Conservation (phyloP, 1,284 basidiomycete genomes). For the Boletus austroedulis region DNA sequence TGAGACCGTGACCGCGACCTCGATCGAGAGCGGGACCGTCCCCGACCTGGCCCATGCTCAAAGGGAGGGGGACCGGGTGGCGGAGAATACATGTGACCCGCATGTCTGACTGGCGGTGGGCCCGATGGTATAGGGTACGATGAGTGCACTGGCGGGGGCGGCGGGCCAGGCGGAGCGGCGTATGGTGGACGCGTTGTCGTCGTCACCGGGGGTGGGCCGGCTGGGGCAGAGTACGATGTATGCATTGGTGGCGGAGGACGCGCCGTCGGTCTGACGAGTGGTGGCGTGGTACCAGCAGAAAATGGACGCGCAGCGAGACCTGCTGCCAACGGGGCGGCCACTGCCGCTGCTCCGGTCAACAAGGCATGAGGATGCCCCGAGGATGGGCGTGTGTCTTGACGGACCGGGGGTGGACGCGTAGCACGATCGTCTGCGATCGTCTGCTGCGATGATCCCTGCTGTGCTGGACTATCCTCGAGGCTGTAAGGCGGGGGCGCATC, state of each 20-base stretch:
- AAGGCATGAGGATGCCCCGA: background rate
- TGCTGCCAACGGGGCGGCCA: slow-evolving; percentile 2
- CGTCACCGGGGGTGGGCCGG: no score
- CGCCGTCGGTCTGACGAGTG: slow-evolving; percentile 13
- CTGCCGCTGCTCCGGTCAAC: background rate
- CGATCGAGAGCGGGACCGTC: slow-evolving; percentile 4
- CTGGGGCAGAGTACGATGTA: background rate
- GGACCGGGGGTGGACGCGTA: background rate
- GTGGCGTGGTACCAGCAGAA: background rate
- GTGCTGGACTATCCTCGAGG: slow-evolving; percentile 45
- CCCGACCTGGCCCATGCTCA: background rate
- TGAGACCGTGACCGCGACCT: slow-evolving; percentile 3
- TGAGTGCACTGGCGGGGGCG: no score
- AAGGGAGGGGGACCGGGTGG: background rate
- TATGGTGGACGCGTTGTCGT: background rate
- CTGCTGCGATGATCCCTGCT: background rate
- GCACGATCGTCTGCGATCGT: background rate
- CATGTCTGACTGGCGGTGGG: background rate
- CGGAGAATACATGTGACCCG: background rate
- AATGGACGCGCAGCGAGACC: background rate
- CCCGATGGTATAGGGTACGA: no score
- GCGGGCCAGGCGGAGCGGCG: no score
- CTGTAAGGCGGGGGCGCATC: slow-evolving; percentile 68
- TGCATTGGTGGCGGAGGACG: slow-evolving; percentile 10
- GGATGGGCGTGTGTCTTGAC: slow-evolving; percentile 7